Percentiles rank a stretch among this genome's conserved stretches.
phyloP scores from a whole-genome alignment of 176 grass and related monocot species.

The Cocos nucifera region DNA sequence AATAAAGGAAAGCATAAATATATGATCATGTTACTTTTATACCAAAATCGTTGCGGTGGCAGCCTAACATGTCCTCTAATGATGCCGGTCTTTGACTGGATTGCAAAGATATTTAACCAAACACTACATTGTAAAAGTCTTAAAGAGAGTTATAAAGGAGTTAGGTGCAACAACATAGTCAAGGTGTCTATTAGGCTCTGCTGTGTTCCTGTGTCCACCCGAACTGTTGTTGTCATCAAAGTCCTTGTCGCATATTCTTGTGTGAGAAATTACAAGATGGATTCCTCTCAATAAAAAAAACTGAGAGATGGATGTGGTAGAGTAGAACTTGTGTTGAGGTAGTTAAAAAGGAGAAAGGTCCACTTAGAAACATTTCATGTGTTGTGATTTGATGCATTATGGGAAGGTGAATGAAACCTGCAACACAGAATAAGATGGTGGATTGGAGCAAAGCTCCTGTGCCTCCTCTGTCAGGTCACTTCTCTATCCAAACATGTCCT shows the following conservation, averaged over 20 bases:
- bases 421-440: no score
- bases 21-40: neutral
- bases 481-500: no score
- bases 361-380: slow-evolving; percentile 7
- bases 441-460: neutral
- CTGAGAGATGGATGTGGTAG: slow-evolving; percentile 8
- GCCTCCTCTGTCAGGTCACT: neutral
- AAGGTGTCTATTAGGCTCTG: no score
- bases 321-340: slow-evolving; percentile 5
- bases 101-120: no score
- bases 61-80: no score
- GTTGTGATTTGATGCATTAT: slow-evolving; percentile 5
- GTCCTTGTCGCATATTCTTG: neutral
- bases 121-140: no score
- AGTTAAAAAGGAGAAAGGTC: slow-evolving; percentile 10
- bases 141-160: slow-evolving; percentile 7
- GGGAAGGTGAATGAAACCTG: slow-evolving; percentile 4
- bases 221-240: slow-evolving; percentile 1
- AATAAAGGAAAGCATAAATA: neutral
- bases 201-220: no score
- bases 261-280: slow-evolving; percentile 6
- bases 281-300: neutral
- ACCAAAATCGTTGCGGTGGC: neutral
- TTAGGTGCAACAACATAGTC: slow-evolving; percentile 18
- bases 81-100: no score